Percentiles rank a stretch among this genome's conserved stretches.
Evolutionary conservation across 1,284 basidiomycete species (phyloP).

Genomic region (Violaceomyces palustris): DNA sequence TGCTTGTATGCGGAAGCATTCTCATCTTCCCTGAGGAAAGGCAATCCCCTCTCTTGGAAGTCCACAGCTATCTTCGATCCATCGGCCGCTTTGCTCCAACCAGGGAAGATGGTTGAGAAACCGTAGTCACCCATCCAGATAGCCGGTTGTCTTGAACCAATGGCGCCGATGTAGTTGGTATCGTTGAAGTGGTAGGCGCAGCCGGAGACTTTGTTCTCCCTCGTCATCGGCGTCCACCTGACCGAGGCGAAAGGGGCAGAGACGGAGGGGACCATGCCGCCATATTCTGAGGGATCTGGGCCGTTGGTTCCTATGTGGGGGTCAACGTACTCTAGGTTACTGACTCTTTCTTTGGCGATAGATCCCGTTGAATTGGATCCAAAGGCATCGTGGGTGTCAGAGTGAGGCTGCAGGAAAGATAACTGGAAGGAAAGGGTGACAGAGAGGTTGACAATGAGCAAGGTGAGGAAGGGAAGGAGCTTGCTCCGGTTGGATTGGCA

Average conservation of each 20-base stretch:
- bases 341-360: too few species aligned
- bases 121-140: conserved; percentile 72
- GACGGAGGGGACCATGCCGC: conserved; percentile 26
- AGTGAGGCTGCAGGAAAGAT: too few species aligned
- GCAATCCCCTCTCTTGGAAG: conserved; percentile 64
- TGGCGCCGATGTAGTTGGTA: conserved; percentile 16
- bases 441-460: too few species aligned
- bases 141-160: conserved; percentile 58
- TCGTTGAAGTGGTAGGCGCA: conserved; percentile 32
- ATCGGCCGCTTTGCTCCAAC: conserved; percentile 54
- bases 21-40: conserved; percentile 62
- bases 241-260: conserved; percentile 24
- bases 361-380: too few species aligned
- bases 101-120: conserved; percentile 59
- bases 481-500: too few species aligned
- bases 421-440: too few species aligned
- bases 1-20: conserved; percentile 67
- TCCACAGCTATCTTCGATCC: conserved; percentile 36
- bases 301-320: conserved; percentile 38
- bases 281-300: conserved; percentile 24
- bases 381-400: too few species aligned
- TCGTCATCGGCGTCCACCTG: conserved; percentile 18
- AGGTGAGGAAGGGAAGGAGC: too few species aligned
- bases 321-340: conserved; percentile 20
- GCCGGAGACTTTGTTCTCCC: conserved; percentile 20